Evolutionary conservation across 805 yeast species (phyloP).

Genomic region (Lipomyces spencermartinsiae): DNA sequence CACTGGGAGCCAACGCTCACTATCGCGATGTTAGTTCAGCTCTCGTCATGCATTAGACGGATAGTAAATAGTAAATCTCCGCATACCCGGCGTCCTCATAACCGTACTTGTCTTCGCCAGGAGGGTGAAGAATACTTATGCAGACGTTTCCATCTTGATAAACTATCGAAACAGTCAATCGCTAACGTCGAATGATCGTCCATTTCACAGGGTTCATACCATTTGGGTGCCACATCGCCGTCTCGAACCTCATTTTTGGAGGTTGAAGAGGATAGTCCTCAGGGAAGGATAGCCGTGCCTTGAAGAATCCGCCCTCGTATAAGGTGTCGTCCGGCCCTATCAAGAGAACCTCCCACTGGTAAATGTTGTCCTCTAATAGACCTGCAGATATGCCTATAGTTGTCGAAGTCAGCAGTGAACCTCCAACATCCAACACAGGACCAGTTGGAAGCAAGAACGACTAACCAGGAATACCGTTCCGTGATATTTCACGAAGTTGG

Average conservation of each 20-base stretch:
- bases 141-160: slow-evolving; percentile 87
- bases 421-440: neutral
- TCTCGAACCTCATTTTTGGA: slow-evolving; percentile 66
- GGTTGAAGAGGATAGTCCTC: slow-evolving; percentile 74
- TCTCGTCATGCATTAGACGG: neutral
- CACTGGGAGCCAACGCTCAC: slow-evolving; percentile 91
- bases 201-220: slow-evolving; percentile 39
- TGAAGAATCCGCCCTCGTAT: slow-evolving; percentile 77
- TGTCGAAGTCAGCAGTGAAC: neutral
- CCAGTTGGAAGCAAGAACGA: neutral
- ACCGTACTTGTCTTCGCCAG: slow-evolving; percentile 88
- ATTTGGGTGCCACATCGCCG: slow-evolving; percentile 83
- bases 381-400: slow-evolving; percentile 78
- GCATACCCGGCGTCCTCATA: slow-evolving; percentile 73
- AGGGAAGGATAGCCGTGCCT: slow-evolving; percentile 67
- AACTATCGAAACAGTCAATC: slow-evolving; percentile 53
- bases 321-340: slow-evolving; percentile 77
- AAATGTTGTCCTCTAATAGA: slow-evolving; percentile 63
- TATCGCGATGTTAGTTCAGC: slow-evolving; percentile 7
- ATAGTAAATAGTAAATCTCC: neutral
- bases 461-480: slow-evolving; percentile 36
- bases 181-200: neutral
- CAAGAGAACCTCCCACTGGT: slow-evolving; percentile 68
- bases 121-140: slow-evolving; percentile 82
- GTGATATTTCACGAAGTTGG: slow-evolving; percentile 34